Conservation (phyloP, 768 basidiomycete genomes). For the Rhodotorula babjevae region DNA sequence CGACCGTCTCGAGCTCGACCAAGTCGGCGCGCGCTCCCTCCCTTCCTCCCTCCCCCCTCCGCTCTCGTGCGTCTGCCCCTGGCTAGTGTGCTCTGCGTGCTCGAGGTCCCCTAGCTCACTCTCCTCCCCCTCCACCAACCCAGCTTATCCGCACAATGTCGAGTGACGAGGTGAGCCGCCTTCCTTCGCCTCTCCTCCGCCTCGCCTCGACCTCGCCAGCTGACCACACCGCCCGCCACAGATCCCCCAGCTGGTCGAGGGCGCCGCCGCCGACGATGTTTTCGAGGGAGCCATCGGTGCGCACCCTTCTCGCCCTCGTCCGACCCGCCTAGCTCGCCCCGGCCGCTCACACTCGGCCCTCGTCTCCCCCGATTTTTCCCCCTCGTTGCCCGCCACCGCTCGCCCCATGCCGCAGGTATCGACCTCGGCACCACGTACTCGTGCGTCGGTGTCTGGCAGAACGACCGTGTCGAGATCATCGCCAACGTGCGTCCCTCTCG, state of each 20-base stretch:
- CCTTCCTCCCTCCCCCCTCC: background rate
- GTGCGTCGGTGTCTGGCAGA: slow-evolving; percentile 99
- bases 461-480: slow-evolving; percentile 99
- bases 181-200: background rate
- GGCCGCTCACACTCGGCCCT: background rate
- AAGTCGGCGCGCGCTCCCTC: background rate
- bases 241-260: slow-evolving; percentile 53
- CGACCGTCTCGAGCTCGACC: background rate
- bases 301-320: background rate
- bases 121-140: too few species aligned
- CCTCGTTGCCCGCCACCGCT: background rate
- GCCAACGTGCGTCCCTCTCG: slow-evolving; percentile 38
- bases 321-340: too few species aligned
- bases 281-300: slow-evolving; percentile 91
- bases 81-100: background rate
- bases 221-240: slow-evolving; percentile 2
- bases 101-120: background rate
- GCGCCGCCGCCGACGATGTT: slow-evolving; percentile 61
- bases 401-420: slow-evolving; percentile 28
- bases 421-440: slow-evolving; percentile 67
- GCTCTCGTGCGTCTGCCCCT: background rate
- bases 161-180: slow-evolving; percentile 23
- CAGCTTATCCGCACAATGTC: slow-evolving; percentile 26
- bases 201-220: background rate
- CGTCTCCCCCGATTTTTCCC: slow-evolving; percentile 5